Base-by-base conservation (phyloP, 306 rosid species). In the Leucaena leucocephala region DNA sequence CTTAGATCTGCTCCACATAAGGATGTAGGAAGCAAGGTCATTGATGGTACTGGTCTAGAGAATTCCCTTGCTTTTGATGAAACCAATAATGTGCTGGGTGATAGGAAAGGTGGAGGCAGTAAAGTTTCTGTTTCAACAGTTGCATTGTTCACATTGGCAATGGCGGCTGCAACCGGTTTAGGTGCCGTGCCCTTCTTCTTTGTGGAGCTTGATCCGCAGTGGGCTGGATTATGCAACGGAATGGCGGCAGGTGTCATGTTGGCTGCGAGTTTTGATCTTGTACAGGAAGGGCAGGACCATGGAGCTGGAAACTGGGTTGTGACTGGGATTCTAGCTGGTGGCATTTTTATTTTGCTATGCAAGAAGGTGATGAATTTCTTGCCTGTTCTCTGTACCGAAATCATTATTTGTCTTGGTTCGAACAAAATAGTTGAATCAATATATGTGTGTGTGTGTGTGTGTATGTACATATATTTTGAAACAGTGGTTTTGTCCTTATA, bases 201-300 rank as follows among this genome's bases (percentile, higher is more conserved):
- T 84, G 96, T 96, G 82, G 97, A 96, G 87, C 99, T 93, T 78
- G 97, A 93, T 85, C 96, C 98, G 2, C 96, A 90, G 73, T 96
- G 99, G 99, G 98, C 97, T 58, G 99, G 99, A 43, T 71, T 96
- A 55, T 96, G 99, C 87, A 96, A 96, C 71, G 99, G 99, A 83
- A 96, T 96, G 95, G 99, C 98, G 59, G 97, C 99, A 45, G 99
- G 99, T 87, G 99, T 96, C 66, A 96, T 96, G 99, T 84, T 96
- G 91, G 97, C 98, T 79, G 98, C 98, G 6, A 96, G 99, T 89
- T 96, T 96, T 83, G 98, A 93, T 79, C 91, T 96, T 16, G 76
- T 96, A 43, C 94, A 90, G 87, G 98, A 96, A 86, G 99, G 99
- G 80, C 99, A 89, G 85, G 97, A 80, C 2, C 90, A 80, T 84